These are phyloP conservation scores for Rhododendron griersonianum DNA, from an alignment of 148 eudicot genomes.

Conservation along the genomic window DNA sequence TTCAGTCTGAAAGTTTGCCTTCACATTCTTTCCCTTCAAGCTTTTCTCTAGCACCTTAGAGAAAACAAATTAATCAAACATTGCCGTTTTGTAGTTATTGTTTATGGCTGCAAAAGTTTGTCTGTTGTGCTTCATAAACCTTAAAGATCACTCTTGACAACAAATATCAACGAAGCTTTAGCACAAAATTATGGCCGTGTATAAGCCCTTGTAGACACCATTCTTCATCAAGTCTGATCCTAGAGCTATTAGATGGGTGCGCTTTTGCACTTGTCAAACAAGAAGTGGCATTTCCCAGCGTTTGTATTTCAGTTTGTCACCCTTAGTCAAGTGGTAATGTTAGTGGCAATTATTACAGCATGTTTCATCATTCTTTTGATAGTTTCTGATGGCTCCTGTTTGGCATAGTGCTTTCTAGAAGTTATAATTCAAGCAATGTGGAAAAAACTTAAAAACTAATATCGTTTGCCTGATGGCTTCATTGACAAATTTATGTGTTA, in stretches of 20 bases:
- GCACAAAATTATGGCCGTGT: not conserved
- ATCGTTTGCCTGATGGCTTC: not conserved
- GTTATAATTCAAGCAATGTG: not conserved
- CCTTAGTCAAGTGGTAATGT: not conserved
- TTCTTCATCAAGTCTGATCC: not conserved
- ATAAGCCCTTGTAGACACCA: not conserved
- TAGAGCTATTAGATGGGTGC: not conserved
- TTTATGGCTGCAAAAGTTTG: not conserved
- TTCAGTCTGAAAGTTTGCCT: not conserved
- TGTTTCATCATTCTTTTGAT: not conserved
- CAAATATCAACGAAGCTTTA: not conserved
- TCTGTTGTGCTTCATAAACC: not conserved
- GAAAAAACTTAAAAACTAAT: not conserved
- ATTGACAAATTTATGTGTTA: not conserved
- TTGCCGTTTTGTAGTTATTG: not conserved
- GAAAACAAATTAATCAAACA: not conserved
- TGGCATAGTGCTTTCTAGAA: not conserved
- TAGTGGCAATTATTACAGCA: not conserved
- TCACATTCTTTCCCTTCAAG: not conserved
- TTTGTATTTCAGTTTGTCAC: not conserved
- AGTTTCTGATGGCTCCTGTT: not conserved
- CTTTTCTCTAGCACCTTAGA: not conserved
- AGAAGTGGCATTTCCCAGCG: not conserved
- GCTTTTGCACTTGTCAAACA: not conserved
- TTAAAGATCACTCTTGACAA: not conserved